phyloP scores from a whole-genome alignment of 1,284 basidiomycete species.

The Ganoderma leucocontextum region DNA sequence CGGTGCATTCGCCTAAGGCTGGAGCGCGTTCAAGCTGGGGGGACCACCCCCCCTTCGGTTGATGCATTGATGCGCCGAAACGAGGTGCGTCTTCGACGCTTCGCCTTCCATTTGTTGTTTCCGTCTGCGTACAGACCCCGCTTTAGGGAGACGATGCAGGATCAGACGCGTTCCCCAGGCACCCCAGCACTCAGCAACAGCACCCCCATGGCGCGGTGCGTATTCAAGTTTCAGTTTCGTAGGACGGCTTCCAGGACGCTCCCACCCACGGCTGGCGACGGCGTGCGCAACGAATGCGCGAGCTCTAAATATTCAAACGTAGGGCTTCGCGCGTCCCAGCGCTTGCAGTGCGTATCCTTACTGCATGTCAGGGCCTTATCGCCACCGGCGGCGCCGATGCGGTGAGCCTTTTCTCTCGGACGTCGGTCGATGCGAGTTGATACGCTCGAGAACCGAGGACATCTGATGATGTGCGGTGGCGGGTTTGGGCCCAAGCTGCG shows the following conservation, averaged over 20 bases:
- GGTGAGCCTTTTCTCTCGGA: conserved; percentile 1
- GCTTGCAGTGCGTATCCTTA: background rate
- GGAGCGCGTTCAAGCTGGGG: background rate
- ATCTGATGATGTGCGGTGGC: conserved; percentile 2
- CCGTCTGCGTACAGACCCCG: background rate
- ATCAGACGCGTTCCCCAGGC: conserved; percentile 7
- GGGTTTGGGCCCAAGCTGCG: background rate
- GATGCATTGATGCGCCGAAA: conserved; percentile 2
- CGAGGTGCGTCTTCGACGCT: background rate
- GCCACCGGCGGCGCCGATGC: background rate
- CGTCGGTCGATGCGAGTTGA: background rate
- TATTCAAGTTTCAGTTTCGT: background rate
- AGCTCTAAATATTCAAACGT: background rate
- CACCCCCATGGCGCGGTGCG: background rate
- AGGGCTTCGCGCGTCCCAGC: background rate
- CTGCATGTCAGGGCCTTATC: background rate
- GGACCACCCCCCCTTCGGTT: background rate
- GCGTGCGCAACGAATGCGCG: background rate
- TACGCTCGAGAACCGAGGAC: background rate
- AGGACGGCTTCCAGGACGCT: background rate
- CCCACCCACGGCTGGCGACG: background rate
- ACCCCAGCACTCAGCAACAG: background rate
- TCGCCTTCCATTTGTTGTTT: background rate
- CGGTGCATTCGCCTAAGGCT: background rate
- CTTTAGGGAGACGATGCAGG: conserved; percentile 2